Conservation (phyloP, 2,329 filamentous ascomycete genomes). For the Paraphoma sp. region DNA sequence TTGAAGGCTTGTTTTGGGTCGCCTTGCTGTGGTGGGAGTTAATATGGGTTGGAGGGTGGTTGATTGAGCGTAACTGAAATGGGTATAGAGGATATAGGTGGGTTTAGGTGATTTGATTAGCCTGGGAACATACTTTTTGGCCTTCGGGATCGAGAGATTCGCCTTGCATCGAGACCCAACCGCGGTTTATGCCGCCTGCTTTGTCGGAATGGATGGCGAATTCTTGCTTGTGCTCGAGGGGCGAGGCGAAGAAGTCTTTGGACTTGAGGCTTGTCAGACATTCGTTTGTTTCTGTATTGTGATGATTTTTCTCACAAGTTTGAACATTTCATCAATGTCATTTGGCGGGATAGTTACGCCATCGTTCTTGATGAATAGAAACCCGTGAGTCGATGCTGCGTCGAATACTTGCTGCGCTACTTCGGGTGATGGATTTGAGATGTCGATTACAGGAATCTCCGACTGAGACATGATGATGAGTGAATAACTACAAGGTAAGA, state of each 20-base stretch:
- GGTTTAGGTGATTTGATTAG: too few species aligned
- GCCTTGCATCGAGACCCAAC: conserved; percentile 86
- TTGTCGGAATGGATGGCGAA: conserved; percentile 73
- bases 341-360: conserved; percentile 70
- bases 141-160: conserved; percentile 86
- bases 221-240: conserved; percentile 72
- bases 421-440: conserved; percentile 66
- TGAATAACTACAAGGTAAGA: background rate
- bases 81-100: too few species aligned
- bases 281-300: background rate
- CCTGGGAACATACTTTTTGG: too few species aligned
- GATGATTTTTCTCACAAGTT: conserved; percentile 62
- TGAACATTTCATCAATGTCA: conserved; percentile 75
- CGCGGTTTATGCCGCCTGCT: conserved; percentile 71
- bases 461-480: conserved; percentile 20
- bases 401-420: conserved; percentile 74
- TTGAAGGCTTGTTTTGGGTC: conserved; percentile 89
- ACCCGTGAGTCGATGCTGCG: conserved; percentile 83
- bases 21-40: conserved; percentile 62
- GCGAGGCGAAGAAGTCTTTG: conserved; percentile 73
- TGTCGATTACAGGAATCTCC: conserved; percentile 81
- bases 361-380: conserved; percentile 84
- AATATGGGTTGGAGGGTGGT: background rate
- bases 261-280: conserved; percentile 58
- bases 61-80: too few species aligned